phyloP scores from a whole-genome alignment of 2,329 filamentous ascomycete species.

The Fusarium sp. region DNA sequence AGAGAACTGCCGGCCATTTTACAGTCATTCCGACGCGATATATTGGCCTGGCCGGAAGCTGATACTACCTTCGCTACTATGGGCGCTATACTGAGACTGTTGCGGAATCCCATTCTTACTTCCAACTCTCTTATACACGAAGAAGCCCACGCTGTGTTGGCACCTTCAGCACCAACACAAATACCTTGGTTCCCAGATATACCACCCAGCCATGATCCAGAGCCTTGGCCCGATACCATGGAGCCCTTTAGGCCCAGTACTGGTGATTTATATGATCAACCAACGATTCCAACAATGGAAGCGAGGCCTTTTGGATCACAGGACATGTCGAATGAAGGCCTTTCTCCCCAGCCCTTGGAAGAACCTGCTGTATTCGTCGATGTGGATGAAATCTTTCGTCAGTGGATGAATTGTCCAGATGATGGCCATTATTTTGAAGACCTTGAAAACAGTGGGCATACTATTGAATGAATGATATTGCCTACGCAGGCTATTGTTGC shows the following conservation, averaged over 20 bases:
- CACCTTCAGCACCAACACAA: accelerated
- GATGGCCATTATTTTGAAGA: background rate
- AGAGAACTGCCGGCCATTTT: background rate
- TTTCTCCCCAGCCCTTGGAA: background rate
- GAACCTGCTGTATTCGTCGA: background rate
- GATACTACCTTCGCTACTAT: accelerated
- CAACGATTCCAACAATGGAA: background rate
- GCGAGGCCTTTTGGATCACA: accelerated
- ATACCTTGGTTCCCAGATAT: accelerated
- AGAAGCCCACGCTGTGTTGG: background rate
- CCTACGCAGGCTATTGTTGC: accelerated
- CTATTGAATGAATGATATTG: accelerated
- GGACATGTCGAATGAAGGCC: background rate
- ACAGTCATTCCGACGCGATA: accelerated
- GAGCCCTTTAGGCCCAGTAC: background rate
- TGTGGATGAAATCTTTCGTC: accelerated
- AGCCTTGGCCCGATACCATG: accelerated
- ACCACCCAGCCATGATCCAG: accelerated
- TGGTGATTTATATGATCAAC: background rate
- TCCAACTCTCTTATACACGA: accelerated
- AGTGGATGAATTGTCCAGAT: background rate
- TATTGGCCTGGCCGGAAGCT: accelerated
- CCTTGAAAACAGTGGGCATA: background rate
- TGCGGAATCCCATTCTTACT: accelerated
- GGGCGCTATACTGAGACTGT: accelerated